A percentile compares a stretch with the other conserved stretches of the same genome.
phyloP scores from a whole-genome alignment of 2,329 filamentous ascomycete species.

The Clarireedia monteithiana region DNA sequence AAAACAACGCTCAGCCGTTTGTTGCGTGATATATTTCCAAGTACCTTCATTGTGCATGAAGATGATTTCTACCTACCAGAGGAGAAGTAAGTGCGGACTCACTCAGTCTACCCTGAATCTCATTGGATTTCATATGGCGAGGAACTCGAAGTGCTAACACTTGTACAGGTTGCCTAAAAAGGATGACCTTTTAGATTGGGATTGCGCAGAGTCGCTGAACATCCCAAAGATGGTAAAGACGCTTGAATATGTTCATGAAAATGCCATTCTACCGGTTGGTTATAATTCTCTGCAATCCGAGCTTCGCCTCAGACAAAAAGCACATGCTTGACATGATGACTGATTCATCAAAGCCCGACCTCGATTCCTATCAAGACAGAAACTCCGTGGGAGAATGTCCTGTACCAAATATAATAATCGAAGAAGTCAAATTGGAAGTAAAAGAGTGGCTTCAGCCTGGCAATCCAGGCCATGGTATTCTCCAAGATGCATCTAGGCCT shows the following conservation, averaged over 20 bases:
- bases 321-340: slow-evolving; percentile 18
- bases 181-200: slow-evolving; percentile 75
- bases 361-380: slow-evolving; percentile 53
- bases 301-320: slow-evolving; percentile 22
- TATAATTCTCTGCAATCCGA: slow-evolving; percentile 14
- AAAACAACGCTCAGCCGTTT: slow-evolving; percentile 90
- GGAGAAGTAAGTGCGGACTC: slow-evolving; percentile 44
- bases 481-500: slow-evolving; percentile 9
- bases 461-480: slow-evolving; percentile 37
- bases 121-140: too few species aligned
- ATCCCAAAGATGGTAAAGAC: slow-evolving; percentile 59
- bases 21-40: slow-evolving; percentile 71
- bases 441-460: slow-evolving; percentile 38
- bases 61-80: slow-evolving; percentile 94
- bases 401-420: slow-evolving; percentile 40
- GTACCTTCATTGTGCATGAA: slow-evolving; percentile 78
- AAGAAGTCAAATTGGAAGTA: slow-evolving; percentile 40
- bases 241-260: slow-evolving; percentile 59
- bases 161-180: slow-evolving; percentile 44
- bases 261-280: slow-evolving; percentile 58
- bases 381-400: slow-evolving; percentile 52
- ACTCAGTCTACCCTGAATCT: too few species aligned
- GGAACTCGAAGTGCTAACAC: background rate
- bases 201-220: slow-evolving; percentile 74
- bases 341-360: slow-evolving; percentile 34